Base-by-base conservation (phyloP, 441 rosid species). In the Brassica hybrid region DNA sequence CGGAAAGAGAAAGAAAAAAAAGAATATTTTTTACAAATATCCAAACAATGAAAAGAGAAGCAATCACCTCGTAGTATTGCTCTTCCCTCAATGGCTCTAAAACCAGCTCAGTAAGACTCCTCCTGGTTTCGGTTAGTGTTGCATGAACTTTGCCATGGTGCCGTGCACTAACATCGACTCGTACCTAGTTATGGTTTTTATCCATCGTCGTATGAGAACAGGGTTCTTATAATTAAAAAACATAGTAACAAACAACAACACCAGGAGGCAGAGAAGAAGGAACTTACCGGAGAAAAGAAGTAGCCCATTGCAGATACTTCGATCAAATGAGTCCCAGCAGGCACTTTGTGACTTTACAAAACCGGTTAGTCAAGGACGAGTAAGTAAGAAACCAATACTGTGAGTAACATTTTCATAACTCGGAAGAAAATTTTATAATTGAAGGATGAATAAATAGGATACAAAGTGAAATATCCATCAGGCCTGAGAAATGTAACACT, bases 391-490 rank as follows among this genome's bases (percentile, higher is more conserved):
- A 66, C 19, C 13, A 23, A 43, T 65, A 41, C 2, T 1, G 6
- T 7, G 18, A 63, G 23, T 32, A 14, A 23, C 25, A 45, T n/a
- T n/a, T 45, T 8, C 12, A 19, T 17, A 21, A 67, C 34, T 66
- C n/a, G 8, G 32, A n/a, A 45, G 7, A 63, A 5, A 63, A 8
- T 1, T 7, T 1, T n/a, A 8, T 17, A 18, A 9, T 5, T 25
- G 21, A 56, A 6, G 59, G 58, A 30, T 38, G 48, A 13, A 16
- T 14, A 14, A 34, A 14, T 5, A 86, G 92, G 94, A 90, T 91
- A 91, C 97, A 94, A 94, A 65, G 96, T 88, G 82, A 94, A 94
- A 79, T 90, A 91, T 88, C 98, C 98, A 85, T 94, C 98, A 13
- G 92, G 97, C 83, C 91, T 86, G 70, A 88, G 83, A 83, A 83